Conservation (phyloP, 345 rosid genomes). For the Populus ilicifolia region DNA sequence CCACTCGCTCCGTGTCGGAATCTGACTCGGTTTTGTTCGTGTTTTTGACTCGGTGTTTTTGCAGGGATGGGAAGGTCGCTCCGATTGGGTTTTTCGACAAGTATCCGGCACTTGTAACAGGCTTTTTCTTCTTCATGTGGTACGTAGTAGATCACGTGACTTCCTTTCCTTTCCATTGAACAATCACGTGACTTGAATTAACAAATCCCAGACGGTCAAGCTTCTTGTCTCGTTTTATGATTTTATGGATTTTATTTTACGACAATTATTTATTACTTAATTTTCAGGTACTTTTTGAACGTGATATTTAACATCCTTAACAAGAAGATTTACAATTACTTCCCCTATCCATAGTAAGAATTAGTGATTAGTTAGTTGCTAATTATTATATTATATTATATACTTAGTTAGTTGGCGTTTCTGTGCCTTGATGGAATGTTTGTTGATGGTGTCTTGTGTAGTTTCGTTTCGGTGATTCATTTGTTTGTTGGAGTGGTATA, state of each 20-base stretch:
- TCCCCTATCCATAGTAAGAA: constrained; percentile 93
- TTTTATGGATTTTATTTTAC: not conserved
- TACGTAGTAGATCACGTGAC: constrained; percentile 18
- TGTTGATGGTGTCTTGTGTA: constrained; percentile 18
- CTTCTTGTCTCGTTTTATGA: too few relatives aligned
- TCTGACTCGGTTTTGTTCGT: constrained; percentile 28
- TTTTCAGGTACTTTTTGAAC: constrained; percentile 75
- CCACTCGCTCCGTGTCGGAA: constrained; percentile 13
- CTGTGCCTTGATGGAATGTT: not conserved
- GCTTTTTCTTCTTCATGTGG: constrained; percentile 99
- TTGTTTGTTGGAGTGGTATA: constrained; percentile 87
- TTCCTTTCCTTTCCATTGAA: not conserved
- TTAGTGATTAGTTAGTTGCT: not conserved
- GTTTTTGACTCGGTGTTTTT: constrained; percentile 25
- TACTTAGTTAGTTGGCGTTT: not conserved
- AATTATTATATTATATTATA: not conserved
- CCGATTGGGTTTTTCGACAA: constrained; percentile 64
- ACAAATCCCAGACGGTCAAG: too few relatives aligned
- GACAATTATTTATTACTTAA: not conserved
- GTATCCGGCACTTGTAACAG: constrained; percentile 80
- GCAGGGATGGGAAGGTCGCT: constrained; percentile 52
- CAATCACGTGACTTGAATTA: not conserved
- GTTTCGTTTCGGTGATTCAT: constrained; percentile 93
- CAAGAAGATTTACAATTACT: constrained; percentile 98
- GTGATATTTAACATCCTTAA: constrained; percentile 94